Conservation (phyloP, 768 basidiomycete genomes). For the Mycena metata region DNA sequence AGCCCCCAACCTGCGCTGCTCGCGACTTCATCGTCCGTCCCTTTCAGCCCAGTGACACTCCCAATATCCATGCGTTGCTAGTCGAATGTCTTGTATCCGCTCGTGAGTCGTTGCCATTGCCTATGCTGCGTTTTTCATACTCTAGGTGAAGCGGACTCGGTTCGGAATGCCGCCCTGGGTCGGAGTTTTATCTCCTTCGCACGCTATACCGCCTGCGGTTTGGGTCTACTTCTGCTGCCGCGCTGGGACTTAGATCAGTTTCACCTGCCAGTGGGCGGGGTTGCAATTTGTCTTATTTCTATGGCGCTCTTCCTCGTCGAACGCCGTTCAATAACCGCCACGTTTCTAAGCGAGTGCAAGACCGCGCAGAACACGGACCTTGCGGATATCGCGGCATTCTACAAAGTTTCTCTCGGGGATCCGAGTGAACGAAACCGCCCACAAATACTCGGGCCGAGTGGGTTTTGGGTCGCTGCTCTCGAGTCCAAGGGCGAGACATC, state of each 20-base stretch:
- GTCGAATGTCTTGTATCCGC: too few species aligned
- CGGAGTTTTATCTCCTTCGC: too few species aligned
- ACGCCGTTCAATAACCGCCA: background rate
- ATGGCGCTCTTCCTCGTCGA: background rate
- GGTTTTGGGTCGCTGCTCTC: constrained; percentile 18
- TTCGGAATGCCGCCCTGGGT: too few species aligned
- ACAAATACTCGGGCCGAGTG: background rate
- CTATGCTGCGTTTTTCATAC: too few species aligned
- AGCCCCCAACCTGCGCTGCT: too few species aligned
- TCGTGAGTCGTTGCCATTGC: too few species aligned
- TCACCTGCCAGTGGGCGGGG: background rate
- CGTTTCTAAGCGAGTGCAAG: constrained; percentile 2
- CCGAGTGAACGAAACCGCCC: background rate
- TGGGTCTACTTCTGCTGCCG: background rate
- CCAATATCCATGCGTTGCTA: too few species aligned
- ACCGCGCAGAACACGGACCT: constrained; percentile 7
- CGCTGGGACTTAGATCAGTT: too few species aligned
- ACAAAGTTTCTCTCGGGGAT: background rate
- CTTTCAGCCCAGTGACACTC: too few species aligned
- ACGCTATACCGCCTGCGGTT: too few species aligned
- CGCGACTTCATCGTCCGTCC: too few species aligned
- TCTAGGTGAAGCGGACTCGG: too few species aligned
- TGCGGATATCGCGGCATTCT: constrained; percentile 6
- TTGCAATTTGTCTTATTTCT: background rate
- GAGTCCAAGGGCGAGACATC: background rate